Percentiles rank a stretch among this genome's conserved stretches.
These are phyloP conservation scores for Simmondsia chinensis DNA, from an alignment of 148 eudicot genomes.

Conservation along the genomic window DNA sequence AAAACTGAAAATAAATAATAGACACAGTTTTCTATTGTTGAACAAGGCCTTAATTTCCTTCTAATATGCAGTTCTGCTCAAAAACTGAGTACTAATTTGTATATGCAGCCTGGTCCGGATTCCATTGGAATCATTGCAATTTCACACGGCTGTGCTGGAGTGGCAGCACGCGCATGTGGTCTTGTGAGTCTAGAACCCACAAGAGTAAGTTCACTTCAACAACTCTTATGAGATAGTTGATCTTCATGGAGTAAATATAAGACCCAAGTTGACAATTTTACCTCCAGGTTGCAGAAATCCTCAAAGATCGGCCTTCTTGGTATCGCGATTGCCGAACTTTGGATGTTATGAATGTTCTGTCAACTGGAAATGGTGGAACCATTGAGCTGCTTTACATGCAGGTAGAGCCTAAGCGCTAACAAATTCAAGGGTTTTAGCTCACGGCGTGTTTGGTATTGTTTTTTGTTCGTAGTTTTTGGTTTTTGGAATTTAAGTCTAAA, in stretches of 20 bases:
- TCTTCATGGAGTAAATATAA: background rate
- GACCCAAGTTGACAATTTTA: background rate
- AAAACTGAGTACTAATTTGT: no score
- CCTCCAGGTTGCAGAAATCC: conserved; percentile 31
- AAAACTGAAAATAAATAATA: no score
- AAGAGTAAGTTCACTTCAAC: conserved; percentile 17
- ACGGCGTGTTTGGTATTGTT: no score
- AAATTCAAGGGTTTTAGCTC: no score
- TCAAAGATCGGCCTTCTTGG: conserved; percentile 41
- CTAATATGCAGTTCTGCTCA: no score
- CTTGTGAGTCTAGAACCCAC: conserved; percentile 45
- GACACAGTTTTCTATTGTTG: no score
- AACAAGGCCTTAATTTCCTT: no score
- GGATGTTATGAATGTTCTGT: conserved; percentile 30
- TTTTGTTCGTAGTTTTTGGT: no score
- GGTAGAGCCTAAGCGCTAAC: conserved; percentile 11
- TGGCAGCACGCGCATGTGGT: conserved; percentile 59
- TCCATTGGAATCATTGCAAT: conserved; percentile 45
- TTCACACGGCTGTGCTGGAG: conserved; percentile 43
- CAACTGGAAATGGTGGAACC: conserved; percentile 35
- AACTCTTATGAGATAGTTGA: background rate
- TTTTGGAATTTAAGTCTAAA: no score
- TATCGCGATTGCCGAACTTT: conserved; percentile 40
- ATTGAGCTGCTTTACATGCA: conserved; percentile 34
- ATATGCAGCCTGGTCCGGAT: conserved; percentile 53